Conservation (phyloP, 2,329 filamentous ascomycete species). For the Trichoderma sp. region DNA sequence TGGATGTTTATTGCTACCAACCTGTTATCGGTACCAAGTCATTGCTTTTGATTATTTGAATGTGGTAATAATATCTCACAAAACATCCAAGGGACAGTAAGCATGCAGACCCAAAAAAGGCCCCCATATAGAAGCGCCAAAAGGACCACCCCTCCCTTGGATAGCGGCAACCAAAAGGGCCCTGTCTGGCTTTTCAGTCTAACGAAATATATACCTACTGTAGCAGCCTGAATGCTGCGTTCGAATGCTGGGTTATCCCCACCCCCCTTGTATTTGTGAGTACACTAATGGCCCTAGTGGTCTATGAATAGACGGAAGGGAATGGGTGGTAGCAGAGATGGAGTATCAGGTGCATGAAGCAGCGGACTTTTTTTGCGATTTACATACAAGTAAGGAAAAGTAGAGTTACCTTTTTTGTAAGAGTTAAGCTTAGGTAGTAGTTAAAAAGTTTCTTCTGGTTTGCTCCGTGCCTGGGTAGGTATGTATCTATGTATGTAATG, state of each 20-base stretch:
- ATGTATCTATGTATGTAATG: background rate
- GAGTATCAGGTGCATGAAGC: background rate
- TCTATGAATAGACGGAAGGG: background rate
- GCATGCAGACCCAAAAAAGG: background rate
- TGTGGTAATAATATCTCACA: background rate
- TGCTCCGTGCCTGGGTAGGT: background rate
- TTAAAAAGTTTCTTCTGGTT: background rate
- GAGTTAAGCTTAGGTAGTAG: conserved; percentile 6
- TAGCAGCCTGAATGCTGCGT: background rate
- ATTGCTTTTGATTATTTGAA: background rate
- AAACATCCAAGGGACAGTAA: background rate
- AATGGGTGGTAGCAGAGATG: background rate
- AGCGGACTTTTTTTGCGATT: background rate
- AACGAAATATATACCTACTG: no score
- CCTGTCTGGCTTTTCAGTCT: background rate
- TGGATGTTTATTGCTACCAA: background rate
- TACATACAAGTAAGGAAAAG: background rate
- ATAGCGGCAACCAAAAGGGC: conserved; percentile 8
- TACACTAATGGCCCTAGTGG: background rate
- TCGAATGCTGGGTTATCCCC: background rate
- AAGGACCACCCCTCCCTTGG: background rate
- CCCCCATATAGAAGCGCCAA: background rate
- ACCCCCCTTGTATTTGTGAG: background rate
- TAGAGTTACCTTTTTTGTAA: background rate
- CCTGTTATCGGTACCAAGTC: background rate